Conservation (phyloP, 1,284 basidiomycete genomes). For the Ustilago shanxiensis region DNA sequence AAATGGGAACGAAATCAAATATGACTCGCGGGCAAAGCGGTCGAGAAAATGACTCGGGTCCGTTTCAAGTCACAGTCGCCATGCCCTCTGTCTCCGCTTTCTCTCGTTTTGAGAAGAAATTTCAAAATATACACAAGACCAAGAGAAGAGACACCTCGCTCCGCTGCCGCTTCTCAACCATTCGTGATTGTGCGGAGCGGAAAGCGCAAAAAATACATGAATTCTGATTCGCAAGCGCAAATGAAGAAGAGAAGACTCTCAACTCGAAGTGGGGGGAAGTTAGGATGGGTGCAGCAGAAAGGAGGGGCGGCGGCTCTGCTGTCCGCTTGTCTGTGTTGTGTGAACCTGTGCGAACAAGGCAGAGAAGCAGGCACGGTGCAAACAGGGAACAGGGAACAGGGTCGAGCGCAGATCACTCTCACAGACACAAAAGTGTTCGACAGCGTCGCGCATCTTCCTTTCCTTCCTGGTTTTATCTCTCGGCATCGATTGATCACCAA, state of each 20-base stretch:
- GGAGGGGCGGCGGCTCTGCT: no score
- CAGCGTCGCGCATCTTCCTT: constrained; percentile 19
- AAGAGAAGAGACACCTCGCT: no score
- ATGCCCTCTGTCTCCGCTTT: no score
- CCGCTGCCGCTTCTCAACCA: no score
- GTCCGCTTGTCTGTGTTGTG: neutral
- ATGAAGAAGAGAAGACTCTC: constrained; percentile 10
- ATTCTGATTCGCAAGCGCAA: neutral
- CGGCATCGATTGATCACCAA: constrained; percentile 61
- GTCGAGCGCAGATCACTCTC: constrained; percentile 7
- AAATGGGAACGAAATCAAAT: neutral
- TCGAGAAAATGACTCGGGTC: constrained; percentile 27
- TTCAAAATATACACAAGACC: constrained; percentile 23
- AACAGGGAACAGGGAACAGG: neutral
- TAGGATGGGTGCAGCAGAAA: neutral
- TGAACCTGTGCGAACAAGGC: constrained; percentile 1
- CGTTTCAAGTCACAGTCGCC: no score
- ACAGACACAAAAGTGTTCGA: constrained; percentile 16
- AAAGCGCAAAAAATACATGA: no score
- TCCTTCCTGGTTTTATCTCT: constrained; percentile 49
- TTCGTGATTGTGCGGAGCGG: no score
- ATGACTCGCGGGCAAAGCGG: no score
- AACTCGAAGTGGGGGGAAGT: neutral
- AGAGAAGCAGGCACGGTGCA: no score
- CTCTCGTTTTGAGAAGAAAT: constrained; percentile 29